Percentiles rank a stretch among this genome's conserved stretches.
Conservation (phyloP, 495 filamentous ascomycete genomes). For the Amorphotheca resinae region DNA sequence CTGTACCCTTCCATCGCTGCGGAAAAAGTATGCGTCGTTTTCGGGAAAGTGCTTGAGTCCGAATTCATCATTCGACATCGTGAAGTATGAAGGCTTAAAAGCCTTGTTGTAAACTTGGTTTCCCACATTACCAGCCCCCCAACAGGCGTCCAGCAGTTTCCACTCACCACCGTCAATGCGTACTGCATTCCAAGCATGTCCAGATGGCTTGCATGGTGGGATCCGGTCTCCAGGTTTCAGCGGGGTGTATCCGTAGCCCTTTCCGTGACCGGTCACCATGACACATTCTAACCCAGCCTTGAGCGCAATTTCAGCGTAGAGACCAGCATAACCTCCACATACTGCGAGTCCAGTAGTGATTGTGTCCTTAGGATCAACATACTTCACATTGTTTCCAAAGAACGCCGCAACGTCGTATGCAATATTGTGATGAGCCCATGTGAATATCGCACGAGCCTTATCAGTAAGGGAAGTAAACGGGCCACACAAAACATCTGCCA, state of each 20-base stretch:
- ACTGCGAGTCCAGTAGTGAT: constrained; percentile 69
- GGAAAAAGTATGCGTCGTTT: constrained; percentile 55
- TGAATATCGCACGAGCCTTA: constrained; percentile 84
- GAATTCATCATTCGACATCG: constrained; percentile 71
- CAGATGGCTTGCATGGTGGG: constrained; percentile 41
- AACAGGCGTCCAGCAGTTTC: constrained; percentile 88
- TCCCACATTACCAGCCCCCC: constrained; percentile 68
- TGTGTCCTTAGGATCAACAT: constrained; percentile 53
- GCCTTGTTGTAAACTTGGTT: constrained; percentile 43
- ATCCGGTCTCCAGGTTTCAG: constrained; percentile 39
- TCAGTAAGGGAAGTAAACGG: constrained; percentile 76
- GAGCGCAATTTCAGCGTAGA: constrained; percentile 62
- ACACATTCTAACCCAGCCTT: constrained; percentile 61
- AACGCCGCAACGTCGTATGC: constrained; percentile 69
- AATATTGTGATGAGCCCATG: constrained; percentile 92
- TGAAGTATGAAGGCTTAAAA: constrained; percentile 64
- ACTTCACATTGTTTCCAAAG: constrained; percentile 53
- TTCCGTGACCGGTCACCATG: constrained; percentile 69
- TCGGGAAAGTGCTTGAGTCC: constrained; percentile 65
- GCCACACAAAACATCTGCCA: constrained; percentile 62
- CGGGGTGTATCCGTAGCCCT: constrained; percentile 61
- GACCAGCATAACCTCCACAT: constrained; percentile 81
- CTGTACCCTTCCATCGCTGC: constrained; percentile 41
- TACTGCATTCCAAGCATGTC: constrained; percentile 91
- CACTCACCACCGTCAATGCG: constrained; percentile 73